These are phyloP conservation scores for Blastobotrys chiropterorum DNA, from an alignment of 805 yeast genomes.

Conservation along the genomic window DNA sequence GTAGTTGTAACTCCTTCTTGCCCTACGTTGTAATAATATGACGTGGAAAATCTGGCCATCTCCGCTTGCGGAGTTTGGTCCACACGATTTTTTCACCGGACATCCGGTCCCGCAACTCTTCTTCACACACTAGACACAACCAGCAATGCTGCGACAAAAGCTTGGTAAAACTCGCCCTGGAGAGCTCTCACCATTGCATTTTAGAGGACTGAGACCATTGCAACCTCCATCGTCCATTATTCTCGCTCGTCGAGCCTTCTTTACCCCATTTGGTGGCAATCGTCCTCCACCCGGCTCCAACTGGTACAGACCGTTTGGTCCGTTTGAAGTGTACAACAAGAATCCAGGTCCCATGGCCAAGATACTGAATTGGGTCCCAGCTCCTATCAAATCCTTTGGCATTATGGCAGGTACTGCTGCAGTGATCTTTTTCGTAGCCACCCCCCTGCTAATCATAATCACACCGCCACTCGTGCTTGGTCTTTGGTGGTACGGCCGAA, in stretches of 20 bases:
- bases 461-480: conserved; percentile 20
- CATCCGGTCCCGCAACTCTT: too few species aligned
- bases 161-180: not conserved
- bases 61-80: not conserved
- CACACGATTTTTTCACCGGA: not conserved
- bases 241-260: not conserved
- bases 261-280: not conserved
- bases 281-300: not conserved
- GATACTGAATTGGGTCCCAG: conserved; percentile 13
- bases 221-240: not conserved
- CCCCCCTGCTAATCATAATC: conserved; percentile 16
- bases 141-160: not conserved
- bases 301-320: conserved; percentile 2
- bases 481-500: conserved; percentile 12
- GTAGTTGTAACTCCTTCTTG: too few species aligned
- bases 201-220: not conserved
- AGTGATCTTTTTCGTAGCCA: conserved; percentile 17
- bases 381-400: conserved; percentile 19
- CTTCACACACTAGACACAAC: too few species aligned
- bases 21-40: too few species aligned
- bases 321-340: conserved; percentile 7
- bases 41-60: too few species aligned
- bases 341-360: not conserved
- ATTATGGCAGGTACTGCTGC: conserved; percentile 18
- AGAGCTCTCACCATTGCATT: not conserved